Percentiles rank a stretch among this genome's conserved stretches.
Conservation (phyloP, 495 filamentous ascomycete genomes). For the Hypoxylon fragiforme region DNA sequence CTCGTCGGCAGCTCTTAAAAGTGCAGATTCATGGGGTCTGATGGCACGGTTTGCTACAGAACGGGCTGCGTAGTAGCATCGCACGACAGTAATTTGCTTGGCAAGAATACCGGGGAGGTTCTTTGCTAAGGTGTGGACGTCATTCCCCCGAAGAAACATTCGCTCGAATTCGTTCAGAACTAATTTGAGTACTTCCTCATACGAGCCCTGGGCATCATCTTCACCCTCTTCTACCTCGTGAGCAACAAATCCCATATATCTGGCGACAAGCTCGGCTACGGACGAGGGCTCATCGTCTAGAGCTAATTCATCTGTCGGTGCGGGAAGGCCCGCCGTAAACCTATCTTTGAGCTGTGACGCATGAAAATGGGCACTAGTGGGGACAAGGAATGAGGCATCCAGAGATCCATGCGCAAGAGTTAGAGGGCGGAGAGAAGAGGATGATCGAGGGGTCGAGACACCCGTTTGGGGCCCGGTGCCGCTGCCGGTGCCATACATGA, state of each 20-base stretch:
- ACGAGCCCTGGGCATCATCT: conserved; percentile 81
- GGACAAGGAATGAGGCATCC: conserved; percentile 91
- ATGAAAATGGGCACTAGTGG: conserved; percentile 92
- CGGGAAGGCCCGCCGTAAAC: conserved; percentile 80
- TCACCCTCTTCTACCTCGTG: conserved; percentile 86
- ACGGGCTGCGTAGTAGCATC: conserved; percentile 87
- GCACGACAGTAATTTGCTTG: conserved; percentile 87
- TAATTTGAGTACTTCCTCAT: conserved; percentile 84
- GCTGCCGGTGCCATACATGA: conserved; percentile 88
- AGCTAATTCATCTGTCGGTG: conserved; percentile 93
- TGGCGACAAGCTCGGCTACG: conserved; percentile 81
- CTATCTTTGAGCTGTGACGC: conserved; percentile 87
- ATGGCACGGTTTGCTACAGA: conserved; percentile 79
- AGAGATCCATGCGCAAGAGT: conserved; percentile 89
- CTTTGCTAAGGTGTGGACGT: conserved; percentile 88
- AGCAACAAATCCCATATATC: conserved; percentile 88
- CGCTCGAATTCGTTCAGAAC: conserved; percentile 94
- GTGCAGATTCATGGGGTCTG: conserved; percentile 86
- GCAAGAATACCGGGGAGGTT: conserved; percentile 80
- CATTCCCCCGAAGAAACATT: conserved; percentile 90
- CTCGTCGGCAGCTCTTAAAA: conserved; percentile 85
- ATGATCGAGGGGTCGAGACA: conserved; percentile 89
- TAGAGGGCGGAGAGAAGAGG: conserved; percentile 84
- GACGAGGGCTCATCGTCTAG: conserved; percentile 98
- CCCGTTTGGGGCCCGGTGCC: conserved; percentile 85